Evolutionary conservation across 108 stramenopile genomes (phyloP), one percentile per base, ranked within the genome.

Genomic region (Mediolabrus comicus): DNA sequence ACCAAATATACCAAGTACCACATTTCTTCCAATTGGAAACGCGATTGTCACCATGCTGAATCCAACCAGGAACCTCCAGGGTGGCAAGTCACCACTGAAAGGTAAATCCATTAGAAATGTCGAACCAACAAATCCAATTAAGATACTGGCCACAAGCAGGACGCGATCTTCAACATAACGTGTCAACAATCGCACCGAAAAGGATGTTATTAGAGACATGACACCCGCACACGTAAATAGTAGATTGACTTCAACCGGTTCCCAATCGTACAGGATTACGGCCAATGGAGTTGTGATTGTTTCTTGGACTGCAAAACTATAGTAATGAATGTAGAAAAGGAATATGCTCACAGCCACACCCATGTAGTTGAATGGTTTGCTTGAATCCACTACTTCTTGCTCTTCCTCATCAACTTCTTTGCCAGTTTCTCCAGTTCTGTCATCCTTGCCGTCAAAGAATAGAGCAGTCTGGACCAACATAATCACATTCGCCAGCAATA

Each of bases 221-320:
- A 82, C 53, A 10, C 72, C 69, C 31, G 73, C 71, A 8, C 57
- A 65, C n/a, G 49, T 53, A 51, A 82, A 82, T 4, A 82, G 66
- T 14, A 74, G 14, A 35, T 77, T 71, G 24, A 82, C 65, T 19
- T 72, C 29, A 56, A 60, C 2, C 22, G 67, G 55, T 2, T 61
- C 27, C 60, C 74, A 82, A 12, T 60, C 31, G 66, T 63, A 82
- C 0, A 72, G 26, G 7, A 19, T 22, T 0, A 52, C 1, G 5
- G 62, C 64, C 30, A 77, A 52, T 1, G 80, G 80, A 9, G 80
- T 77, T 3, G 75, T 81, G 65, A 81, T 77, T 0, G 80, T 81
- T 38, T 81, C 80, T 51, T 81, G 80, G 12, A 81, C 63, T 6
- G 80, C 80, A 43, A 81, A 81, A 17, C 60, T 67, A 59, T 77